phyloP scores from a whole-genome alignment of 495 filamentous ascomycete genomes.

The Elasticomyces elasticus region DNA sequence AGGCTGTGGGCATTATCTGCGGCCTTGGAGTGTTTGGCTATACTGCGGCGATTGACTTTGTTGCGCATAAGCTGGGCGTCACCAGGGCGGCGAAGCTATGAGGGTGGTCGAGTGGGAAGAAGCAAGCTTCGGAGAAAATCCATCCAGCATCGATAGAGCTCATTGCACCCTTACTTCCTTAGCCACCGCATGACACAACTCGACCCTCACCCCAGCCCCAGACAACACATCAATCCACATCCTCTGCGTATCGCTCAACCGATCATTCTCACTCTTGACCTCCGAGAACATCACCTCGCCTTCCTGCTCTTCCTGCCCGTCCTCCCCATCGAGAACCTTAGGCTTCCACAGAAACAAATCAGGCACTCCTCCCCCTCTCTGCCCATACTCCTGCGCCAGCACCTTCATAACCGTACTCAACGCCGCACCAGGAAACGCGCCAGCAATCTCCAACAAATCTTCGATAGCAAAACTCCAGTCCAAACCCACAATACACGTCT shows the following conservation, averaged over 20 bases:
- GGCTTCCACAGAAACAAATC: constrained; percentile 82
- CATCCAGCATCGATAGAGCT: no score
- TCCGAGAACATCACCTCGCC: constrained; percentile 73
- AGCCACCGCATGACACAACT: constrained; percentile 80
- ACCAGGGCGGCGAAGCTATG: background rate
- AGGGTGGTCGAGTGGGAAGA: background rate
- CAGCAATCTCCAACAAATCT: constrained; percentile 74
- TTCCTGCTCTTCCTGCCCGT: constrained; percentile 26
- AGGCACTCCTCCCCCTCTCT: constrained; percentile 78
- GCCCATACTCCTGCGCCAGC: constrained; percentile 83
- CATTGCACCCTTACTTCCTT: constrained; percentile 47
- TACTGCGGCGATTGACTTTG: constrained; percentile 57
- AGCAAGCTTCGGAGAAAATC: no score
- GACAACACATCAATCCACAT: constrained; percentile 92
- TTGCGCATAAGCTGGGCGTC: constrained; percentile 33
- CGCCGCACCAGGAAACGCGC: constrained; percentile 67
- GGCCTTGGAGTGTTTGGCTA: constrained; percentile 61
- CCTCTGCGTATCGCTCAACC: constrained; percentile 89
- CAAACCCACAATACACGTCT: constrained; percentile 78
- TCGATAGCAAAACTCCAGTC: constrained; percentile 79
- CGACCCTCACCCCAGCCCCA: constrained; percentile 72
- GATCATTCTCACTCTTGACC: constrained; percentile 92
- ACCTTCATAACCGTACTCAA: constrained; percentile 82
- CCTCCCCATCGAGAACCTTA: constrained; percentile 6
- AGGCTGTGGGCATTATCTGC: constrained; percentile 57